phyloP scores from a whole-genome alignment of 2,329 filamentous ascomycete species.

The Phyllosticta paracitricarpa region DNA sequence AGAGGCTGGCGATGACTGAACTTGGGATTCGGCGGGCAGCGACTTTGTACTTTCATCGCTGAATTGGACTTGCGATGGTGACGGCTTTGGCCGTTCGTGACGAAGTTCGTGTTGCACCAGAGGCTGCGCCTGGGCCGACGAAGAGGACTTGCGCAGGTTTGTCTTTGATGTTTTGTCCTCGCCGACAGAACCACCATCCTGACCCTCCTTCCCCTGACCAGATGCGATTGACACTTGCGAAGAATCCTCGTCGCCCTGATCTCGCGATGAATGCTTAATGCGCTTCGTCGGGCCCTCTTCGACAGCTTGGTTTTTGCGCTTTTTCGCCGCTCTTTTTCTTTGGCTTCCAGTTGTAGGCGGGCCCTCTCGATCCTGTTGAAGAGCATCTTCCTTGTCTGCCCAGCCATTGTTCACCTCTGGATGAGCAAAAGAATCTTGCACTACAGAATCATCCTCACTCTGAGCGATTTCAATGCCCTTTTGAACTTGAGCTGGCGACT shows the following conservation, averaged over 20 bases:
- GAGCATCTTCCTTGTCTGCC: not conserved
- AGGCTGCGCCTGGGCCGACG: not conserved
- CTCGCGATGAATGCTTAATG: not conserved
- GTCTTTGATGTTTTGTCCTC: not conserved
- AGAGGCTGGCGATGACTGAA: too few species aligned
- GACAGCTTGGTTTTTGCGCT: not conserved
- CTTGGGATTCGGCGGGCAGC: too few species aligned
- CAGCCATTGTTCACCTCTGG: not conserved
- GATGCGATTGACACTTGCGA: not conserved
- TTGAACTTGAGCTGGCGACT: not conserved
- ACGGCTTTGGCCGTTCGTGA: not conserved
- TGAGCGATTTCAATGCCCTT: not conserved
- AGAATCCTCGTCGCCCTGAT: not conserved
- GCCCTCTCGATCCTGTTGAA: not conserved
- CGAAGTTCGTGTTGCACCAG: too few species aligned
- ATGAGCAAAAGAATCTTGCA: slow-evolving; percentile 3
- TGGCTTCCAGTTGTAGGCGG: not conserved
- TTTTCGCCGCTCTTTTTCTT: not conserved
- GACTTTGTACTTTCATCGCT: too few species aligned
- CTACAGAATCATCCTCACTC: not conserved
- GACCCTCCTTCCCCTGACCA: not conserved
- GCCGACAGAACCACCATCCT: not conserved
- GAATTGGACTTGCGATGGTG: not conserved
- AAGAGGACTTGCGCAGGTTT: not conserved
- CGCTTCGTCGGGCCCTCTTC: not conserved